phyloP scores from a whole-genome alignment of 495 filamentous ascomycete genomes.

The Beverwykella pulmonaria region DNA sequence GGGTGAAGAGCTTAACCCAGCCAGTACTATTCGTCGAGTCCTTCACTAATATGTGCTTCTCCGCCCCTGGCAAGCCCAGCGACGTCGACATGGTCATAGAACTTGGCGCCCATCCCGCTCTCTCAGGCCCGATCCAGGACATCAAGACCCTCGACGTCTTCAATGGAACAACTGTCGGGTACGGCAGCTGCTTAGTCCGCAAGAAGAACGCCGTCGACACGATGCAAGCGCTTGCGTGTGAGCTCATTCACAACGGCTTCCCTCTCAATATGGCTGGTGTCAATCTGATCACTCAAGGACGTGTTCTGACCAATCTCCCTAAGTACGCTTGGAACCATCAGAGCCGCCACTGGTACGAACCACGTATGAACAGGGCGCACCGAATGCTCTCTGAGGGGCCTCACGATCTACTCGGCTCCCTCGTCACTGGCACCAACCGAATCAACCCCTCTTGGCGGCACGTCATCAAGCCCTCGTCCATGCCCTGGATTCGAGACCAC shows the following conservation, averaged over 20 bases:
- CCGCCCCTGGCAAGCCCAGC: neutral
- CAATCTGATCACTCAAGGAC: neutral
- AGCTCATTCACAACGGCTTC: neutral
- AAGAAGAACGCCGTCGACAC: neutral
- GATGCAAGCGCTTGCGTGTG: neutral
- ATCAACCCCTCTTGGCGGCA: slow-evolving; percentile 46
- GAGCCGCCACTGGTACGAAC: neutral
- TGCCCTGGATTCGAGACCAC: slow-evolving; percentile 23
- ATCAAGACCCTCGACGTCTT: neutral
- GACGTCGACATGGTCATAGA: slow-evolving; percentile 13
- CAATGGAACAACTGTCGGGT: neutral
- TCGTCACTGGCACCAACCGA: slow-evolving; percentile 52
- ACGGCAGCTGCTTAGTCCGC: slow-evolving; percentile 28
- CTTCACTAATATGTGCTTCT: slow-evolving; percentile 2
- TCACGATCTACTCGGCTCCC: slow-evolving; percentile 59
- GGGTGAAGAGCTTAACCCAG: slow-evolving; percentile 12
- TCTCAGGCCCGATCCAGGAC: neutral
- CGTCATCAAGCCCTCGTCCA: neutral
- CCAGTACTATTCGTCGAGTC: slow-evolving; percentile 12
- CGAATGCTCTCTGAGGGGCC: slow-evolving; percentile 43
- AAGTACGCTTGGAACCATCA: neutral
- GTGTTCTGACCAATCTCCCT: neutral
- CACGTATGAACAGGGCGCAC: neutral
- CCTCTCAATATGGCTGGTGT: neutral
- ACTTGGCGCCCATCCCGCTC: neutral